Percentiles rank a stretch among this genome's conserved stretches.
phyloP scores from a whole-genome alignment of 2,329 filamentous ascomycete species.

The Lanzia echinophila region DNA sequence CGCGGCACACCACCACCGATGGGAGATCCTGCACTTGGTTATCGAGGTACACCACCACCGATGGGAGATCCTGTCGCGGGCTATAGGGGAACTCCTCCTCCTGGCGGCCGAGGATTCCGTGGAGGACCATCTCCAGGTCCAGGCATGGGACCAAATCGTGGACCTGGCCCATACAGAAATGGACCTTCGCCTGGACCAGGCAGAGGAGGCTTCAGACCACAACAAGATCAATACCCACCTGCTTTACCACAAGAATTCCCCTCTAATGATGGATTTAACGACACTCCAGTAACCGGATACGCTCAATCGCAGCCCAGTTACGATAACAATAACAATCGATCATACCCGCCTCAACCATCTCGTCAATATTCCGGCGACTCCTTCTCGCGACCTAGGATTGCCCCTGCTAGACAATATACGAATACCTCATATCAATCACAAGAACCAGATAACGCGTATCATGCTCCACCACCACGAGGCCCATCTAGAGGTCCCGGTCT shows the following conservation, averaged over 20 bases:
- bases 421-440: slow-evolving; percentile 8
- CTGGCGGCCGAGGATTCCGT: neutral
- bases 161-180: slow-evolving; percentile 11
- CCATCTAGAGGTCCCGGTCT: slow-evolving; percentile 14
- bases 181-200: slow-evolving; percentile 7
- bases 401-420: neutral
- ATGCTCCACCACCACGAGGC: neutral
- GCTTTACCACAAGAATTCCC: slow-evolving; percentile 17
- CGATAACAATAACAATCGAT: slow-evolving; percentile 10
- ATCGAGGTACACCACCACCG: slow-evolving; percentile 15
- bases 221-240: neutral
- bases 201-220: slow-evolving; percentile 14
- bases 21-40: slow-evolving; percentile 11
- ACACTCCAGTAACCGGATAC: slow-evolving; percentile 8
- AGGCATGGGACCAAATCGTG: slow-evolving; percentile 11
- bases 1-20: slow-evolving; percentile 10
- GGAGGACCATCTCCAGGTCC: neutral
- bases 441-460: neutral
- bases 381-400: slow-evolving; percentile 8
- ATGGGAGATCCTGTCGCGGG: neutral
- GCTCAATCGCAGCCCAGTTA: slow-evolving; percentile 9
- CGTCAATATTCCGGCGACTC: slow-evolving; percentile 24
- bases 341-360: slow-evolving; percentile 16
- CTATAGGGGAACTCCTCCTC: neutral
- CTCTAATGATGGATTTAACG: slow-evolving; percentile 12